phyloP scores from a whole-genome alignment of 352 stramenopile species.

The Globisporangium takayamanum region DNA sequence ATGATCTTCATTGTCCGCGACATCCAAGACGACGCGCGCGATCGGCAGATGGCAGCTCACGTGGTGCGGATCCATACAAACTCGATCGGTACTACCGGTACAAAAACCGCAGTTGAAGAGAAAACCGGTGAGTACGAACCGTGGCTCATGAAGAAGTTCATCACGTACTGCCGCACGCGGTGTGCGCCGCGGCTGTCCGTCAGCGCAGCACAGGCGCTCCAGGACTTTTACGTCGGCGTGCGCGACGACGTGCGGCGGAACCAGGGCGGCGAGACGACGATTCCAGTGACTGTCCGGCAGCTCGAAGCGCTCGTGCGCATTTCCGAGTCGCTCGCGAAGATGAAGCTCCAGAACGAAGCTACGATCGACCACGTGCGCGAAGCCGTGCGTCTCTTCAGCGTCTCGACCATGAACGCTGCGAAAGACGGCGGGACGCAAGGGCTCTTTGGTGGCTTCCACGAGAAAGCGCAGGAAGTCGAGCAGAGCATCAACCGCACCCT shows the following conservation, averaged over 20 bases:
- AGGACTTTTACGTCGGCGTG: constrained; percentile 97
- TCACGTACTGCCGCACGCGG: constrained; percentile 96
- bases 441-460: constrained; percentile 70
- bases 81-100: constrained; percentile 22
- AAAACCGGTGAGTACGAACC: constrained; percentile 58
- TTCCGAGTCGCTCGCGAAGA: constrained; percentile 96
- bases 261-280: constrained; percentile 59
- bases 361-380: constrained; percentile 92
- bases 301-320: constrained; percentile 97
- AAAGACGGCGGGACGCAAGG: constrained; percentile 85
- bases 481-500: constrained; percentile 80
- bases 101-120: constrained; percentile 23
- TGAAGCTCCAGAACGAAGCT: constrained; percentile 90
- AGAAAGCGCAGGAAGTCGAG: constrained; percentile 80
- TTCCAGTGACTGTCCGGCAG: constrained; percentile 98
- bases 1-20: constrained; percentile 99
- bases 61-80: constrained; percentile 98
- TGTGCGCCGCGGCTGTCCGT: constrained; percentile 91
- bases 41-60: constrained; percentile 96
- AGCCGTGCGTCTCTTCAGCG: constrained; percentile 96
- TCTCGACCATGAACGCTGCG: constrained; percentile 97
- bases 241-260: constrained; percentile 93
- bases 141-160: constrained; percentile 96
- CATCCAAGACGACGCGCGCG: constrained; percentile 94
- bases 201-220: constrained; percentile 88